phyloP scores from a whole-genome alignment of 768 basidiomycete species.

The Lactarius hengduanensis region DNA sequence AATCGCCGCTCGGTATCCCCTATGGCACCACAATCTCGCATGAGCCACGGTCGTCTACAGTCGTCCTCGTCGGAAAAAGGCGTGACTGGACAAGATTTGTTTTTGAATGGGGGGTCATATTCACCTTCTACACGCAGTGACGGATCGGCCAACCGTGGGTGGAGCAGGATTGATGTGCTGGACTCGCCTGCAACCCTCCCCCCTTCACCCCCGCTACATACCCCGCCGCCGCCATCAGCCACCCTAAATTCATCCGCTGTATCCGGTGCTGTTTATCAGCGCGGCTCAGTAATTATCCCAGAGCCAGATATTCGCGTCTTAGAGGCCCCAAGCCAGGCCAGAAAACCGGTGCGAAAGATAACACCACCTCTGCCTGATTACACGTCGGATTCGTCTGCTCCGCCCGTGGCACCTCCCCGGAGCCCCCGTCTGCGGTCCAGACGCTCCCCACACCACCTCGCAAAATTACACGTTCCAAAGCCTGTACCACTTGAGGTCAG shows the following conservation, averaged over 20 bases:
- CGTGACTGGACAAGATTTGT: conserved; percentile 8
- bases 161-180: conserved; percentile 36
- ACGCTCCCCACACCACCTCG: conserved; percentile 47
- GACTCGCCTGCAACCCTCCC: conserved; percentile 44
- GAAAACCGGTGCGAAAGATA: conserved; percentile 41
- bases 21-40: conserved; percentile 46
- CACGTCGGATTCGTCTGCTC: conserved; percentile 52
- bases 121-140: conserved; percentile 29
- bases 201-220: conserved; percentile 41
- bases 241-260: conserved; percentile 34
- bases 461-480: conserved; percentile 48
- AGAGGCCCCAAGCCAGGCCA: conserved; percentile 34
- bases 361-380: conserved; percentile 39
- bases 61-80: conserved; percentile 37
- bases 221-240: conserved; percentile 37
- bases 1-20: conserved; percentile 70
- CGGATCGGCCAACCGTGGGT: conserved; percentile 32
- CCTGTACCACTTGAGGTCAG: conserved; percentile 5
- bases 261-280: conserved; percentile 34
- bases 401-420: conserved; percentile 38
- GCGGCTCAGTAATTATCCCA: conserved; percentile 36
- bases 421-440: conserved; percentile 53
- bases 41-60: conserved; percentile 33
- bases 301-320: conserved; percentile 33
- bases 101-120: conserved; percentile 3